A percentile compares a stretch with the other conserved stretches of the same genome.
Evolutionary conservation across 2,329 filamentous ascomycete genomes (phyloP).

Genomic region (Aspergillus arachidicola): DNA sequence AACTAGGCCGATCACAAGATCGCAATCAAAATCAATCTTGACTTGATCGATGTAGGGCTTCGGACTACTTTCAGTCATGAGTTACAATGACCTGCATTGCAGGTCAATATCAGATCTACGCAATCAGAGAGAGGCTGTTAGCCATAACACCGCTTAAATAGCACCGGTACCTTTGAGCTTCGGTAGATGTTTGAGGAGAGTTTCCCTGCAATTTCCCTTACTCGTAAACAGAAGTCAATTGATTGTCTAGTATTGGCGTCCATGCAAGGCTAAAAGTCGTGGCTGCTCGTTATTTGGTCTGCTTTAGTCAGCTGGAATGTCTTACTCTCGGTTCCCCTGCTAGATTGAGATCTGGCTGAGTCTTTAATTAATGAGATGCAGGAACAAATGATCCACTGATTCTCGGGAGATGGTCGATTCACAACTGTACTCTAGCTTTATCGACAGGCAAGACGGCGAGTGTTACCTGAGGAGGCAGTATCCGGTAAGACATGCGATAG

Average conservation of each 20-base stretch:
- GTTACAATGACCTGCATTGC: background rate
- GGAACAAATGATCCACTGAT: conserved; percentile 17
- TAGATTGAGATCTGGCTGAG: conserved; percentile 19
- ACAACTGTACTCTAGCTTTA: background rate
- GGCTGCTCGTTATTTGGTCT: background rate
- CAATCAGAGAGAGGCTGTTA: background rate
- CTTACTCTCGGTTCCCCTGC: conserved; percentile 2
- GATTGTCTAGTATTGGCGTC: background rate
- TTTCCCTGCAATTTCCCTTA: background rate
- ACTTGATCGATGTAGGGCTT: background rate
- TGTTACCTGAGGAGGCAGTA: background rate
- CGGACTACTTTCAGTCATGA: background rate
- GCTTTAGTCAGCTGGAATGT: conserved; percentile 14
- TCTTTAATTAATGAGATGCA: conserved; percentile 16
- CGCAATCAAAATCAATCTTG: background rate
- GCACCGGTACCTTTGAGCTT: background rate
- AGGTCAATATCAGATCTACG: background rate
- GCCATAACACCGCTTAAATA: background rate
- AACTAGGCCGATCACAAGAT: conserved; percentile 1
- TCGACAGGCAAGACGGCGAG: background rate
- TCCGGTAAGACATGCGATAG: background rate
- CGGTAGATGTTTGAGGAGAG: background rate
- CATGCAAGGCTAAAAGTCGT: conserved; percentile 4
- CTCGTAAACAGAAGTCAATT: background rate
- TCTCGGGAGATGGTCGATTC: background rate